Evolutionary conservation across 2,329 filamentous ascomycete species (phyloP).

Genomic region (Cadophora gregata): DNA sequence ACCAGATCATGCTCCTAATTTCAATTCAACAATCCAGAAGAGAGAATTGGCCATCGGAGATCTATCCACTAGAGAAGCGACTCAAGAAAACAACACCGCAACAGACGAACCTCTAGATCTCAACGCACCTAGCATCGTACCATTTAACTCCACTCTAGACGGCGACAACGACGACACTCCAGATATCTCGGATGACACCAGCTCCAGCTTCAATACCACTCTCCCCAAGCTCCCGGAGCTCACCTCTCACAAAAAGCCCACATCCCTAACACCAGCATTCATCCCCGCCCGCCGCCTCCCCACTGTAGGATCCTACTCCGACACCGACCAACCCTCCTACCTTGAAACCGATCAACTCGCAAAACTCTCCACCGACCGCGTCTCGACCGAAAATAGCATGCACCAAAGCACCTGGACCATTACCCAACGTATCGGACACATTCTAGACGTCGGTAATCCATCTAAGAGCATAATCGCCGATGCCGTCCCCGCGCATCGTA

Average conservation of each 20-base stretch:
- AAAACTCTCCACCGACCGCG: constrained; percentile 17
- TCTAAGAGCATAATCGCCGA: constrained; percentile 25
- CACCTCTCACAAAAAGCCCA: not conserved
- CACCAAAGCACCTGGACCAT: constrained; percentile 30
- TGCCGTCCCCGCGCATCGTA: constrained; percentile 22
- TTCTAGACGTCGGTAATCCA: constrained; percentile 19
- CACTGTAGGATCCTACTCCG: constrained; percentile 27
- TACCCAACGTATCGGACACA: constrained; percentile 18
- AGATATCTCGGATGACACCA: not conserved
- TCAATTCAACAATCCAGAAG: not conserved
- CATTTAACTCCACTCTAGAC: not conserved
- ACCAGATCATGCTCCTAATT: constrained; percentile 25
- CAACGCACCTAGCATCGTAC: constrained; percentile 1
- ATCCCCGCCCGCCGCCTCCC: constrained; percentile 23
- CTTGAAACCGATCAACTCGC: constrained; percentile 27
- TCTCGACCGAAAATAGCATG: constrained; percentile 1
- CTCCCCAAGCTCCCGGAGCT: not conserved
- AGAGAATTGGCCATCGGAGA: not conserved
- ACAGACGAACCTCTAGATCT: constrained; percentile 1
- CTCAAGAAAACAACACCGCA: not conserved
- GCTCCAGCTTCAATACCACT: not conserved
- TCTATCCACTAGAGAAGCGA: not conserved
- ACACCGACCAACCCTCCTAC: constrained; percentile 18
- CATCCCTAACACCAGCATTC: constrained; percentile 23
- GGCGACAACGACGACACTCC: not conserved